Conservation (phyloP, 352 stramenopile species). For the Poterioochromonas sp. region DNA sequence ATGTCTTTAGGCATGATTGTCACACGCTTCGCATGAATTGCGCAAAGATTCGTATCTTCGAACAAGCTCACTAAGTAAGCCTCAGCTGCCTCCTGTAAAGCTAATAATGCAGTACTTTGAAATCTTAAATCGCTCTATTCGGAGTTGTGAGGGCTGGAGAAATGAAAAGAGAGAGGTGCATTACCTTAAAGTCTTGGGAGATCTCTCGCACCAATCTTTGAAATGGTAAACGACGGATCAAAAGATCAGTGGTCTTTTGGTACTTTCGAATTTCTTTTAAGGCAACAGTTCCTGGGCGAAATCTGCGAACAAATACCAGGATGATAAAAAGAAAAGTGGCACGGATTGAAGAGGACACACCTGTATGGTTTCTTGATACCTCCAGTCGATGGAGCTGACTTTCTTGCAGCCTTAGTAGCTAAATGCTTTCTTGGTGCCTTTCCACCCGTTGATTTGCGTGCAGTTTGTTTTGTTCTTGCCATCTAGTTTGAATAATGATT, state of each 20-base stretch:
- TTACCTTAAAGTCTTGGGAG: slow-evolving; percentile 82
- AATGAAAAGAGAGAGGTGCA: neutral
- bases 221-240: slow-evolving; percentile 79
- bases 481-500: slow-evolving; percentile 55
- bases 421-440: slow-evolving; percentile 87
- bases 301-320: slow-evolving; percentile 40
- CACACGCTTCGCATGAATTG: slow-evolving; percentile 87
- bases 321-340: neutral
- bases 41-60: slow-evolving; percentile 86
- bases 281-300: slow-evolving; percentile 72
- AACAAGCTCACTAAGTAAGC: slow-evolving; percentile 86
- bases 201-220: slow-evolving; percentile 80
- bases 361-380: slow-evolving; percentile 81
- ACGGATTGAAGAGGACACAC: neutral
- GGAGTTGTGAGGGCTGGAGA: neutral
- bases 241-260: slow-evolving; percentile 79
- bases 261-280: slow-evolving; percentile 81
- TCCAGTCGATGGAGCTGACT: slow-evolving; percentile 76
- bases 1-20: slow-evolving; percentile 96
- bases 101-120: slow-evolving; percentile 80
- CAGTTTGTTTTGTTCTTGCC: slow-evolving; percentile 88
- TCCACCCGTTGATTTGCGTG: slow-evolving; percentile 82
- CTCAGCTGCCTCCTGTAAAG: slow-evolving; percentile 78
- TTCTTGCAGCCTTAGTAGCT: slow-evolving; percentile 76
- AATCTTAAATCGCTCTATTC: slow-evolving; percentile 80